Base-by-base conservation (phyloP, 2,329 filamentous ascomycete genomes). In the Arthrocladium fulminans region DNA sequence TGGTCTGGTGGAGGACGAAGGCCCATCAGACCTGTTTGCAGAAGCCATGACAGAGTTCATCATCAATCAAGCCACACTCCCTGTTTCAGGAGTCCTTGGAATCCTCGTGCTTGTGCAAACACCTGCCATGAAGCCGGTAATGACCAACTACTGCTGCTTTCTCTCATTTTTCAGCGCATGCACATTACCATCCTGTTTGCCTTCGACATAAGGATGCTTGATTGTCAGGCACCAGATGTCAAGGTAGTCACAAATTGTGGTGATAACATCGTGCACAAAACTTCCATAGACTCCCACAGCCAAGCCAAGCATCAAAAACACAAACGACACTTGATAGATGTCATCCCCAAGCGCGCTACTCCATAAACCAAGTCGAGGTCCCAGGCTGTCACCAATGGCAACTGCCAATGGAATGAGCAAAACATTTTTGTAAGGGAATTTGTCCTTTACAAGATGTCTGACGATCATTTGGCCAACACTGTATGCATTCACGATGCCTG, bases 171-270 rank as follows among this genome's bases (percentile, higher is more conserved):
- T 46, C 43, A 46, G 12, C n/a, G 43, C 43, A 46, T 46, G 43
- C 32, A 46, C 43, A 22, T 37, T 46, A 17, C 38, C 48, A 10
- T 58, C 49, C 29, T 52, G 43, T 53, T 57, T 47, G 45, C 47
- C 65, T 48, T 73, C 71, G 29, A 71, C 63, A 52, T 74, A 73
- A 0, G 79, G 79, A 60, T 97, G 83, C 77, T 98, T 98, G 71
- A 98, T 98, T 1, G 86, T 94, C 64, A 98, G 73, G 64, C 92
- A 98, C 88, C 88, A 97, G 57, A 98, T 98, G 64, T 98, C 92
- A 52, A 97, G 75, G 65, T 94, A 95, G 65, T 98, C 92, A 69
- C 92, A 98, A 59, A 98, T 97, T 24, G 88, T 94, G 51, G 92
- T 88, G 57, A 98, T 96, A 49, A 97, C 89, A 64, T 97, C 92